Percentiles rank a stretch among this genome's conserved stretches.
Conservation (phyloP, 2,329 filamentous ascomycete genomes). For the Raffaelea albimanens region DNA sequence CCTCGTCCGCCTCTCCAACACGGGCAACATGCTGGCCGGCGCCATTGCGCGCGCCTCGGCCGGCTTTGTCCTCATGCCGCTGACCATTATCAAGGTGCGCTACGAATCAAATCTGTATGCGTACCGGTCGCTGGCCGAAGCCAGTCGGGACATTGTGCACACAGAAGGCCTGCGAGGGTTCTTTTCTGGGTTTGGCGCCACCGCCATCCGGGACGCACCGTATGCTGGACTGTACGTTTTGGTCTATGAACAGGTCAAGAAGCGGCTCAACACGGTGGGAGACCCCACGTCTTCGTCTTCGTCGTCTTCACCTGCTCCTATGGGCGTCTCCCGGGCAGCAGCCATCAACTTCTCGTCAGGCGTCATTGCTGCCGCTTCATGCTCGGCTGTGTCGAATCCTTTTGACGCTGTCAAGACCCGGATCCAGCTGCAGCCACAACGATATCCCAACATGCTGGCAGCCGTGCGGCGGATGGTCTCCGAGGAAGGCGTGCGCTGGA, state of each 20-base stretch:
- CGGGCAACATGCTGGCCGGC: slow-evolving; percentile 77
- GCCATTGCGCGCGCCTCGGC: slow-evolving; percentile 76
- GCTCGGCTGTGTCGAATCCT: slow-evolving; percentile 85
- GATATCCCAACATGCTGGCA: slow-evolving; percentile 74
- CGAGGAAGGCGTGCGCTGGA: slow-evolving; percentile 69
- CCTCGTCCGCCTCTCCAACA: slow-evolving; percentile 72
- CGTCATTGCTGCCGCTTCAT: slow-evolving; percentile 68
- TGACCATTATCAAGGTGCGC: slow-evolving; percentile 93
- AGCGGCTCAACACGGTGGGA: slow-evolving; percentile 36
- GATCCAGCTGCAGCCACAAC: slow-evolving; percentile 76
- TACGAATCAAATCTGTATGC: slow-evolving; percentile 84
- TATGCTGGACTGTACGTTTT: slow-evolving; percentile 93
- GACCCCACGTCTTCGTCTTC: background rate
- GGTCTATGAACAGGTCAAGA: slow-evolving; percentile 82
- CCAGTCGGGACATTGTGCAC: slow-evolving; percentile 63
- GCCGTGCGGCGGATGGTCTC: slow-evolving; percentile 68
- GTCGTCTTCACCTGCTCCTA: slow-evolving; percentile 6
- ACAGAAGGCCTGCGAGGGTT: slow-evolving; percentile 73
- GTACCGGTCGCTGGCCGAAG: slow-evolving; percentile 67
- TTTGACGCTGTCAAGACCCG: slow-evolving; percentile 96
- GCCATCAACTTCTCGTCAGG: slow-evolving; percentile 81
- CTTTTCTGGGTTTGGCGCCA: slow-evolving; percentile 89
- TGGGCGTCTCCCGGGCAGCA: slow-evolving; percentile 38
- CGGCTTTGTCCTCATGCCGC: slow-evolving; percentile 86
- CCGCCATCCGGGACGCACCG: slow-evolving; percentile 86